phyloP scores from a whole-genome alignment of 2,329 filamentous ascomycete species.

The Aspergillus transmontanensis region DNA sequence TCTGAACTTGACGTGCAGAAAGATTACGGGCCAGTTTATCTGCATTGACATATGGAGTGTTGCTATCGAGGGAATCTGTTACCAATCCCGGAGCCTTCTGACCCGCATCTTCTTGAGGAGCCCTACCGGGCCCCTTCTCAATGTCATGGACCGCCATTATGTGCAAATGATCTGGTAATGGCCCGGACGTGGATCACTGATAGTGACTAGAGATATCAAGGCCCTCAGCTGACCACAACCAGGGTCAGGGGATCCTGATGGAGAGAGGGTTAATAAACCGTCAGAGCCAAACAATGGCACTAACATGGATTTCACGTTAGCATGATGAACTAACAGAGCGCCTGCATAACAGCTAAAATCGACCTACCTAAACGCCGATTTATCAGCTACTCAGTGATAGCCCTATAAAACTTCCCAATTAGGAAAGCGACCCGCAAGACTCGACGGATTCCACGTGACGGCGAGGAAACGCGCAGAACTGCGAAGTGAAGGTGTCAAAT shows the following conservation, averaged over 20 bases:
- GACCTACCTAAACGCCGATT: background rate
- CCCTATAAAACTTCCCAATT: constrained; percentile 5
- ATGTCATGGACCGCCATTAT: constrained; percentile 25
- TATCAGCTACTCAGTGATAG: background rate
- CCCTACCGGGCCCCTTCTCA: constrained; percentile 24
- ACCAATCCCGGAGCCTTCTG: constrained; percentile 18
- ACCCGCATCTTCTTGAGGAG: constrained; percentile 2
- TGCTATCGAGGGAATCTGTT: constrained; percentile 13
- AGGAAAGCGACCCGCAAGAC: background rate
- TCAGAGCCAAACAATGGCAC: background rate
- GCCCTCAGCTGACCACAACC: background rate
- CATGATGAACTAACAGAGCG: background rate
- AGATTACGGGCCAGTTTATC: constrained; percentile 59
- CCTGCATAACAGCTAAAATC: background rate
- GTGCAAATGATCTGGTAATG: background rate
- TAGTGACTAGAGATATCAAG: background rate
- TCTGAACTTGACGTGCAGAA: constrained; percentile 66
- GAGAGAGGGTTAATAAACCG: background rate
- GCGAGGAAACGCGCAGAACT: background rate
- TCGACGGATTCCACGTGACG: background rate
- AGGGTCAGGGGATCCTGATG: background rate
- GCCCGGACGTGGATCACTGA: background rate
- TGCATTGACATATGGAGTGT: constrained; percentile 30
- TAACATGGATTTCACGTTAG: background rate
- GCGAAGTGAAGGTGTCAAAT: background rate